Conservation (phyloP, 2,329 filamentous ascomycete genomes). For the Cryphonectria carpinicola region DNA sequence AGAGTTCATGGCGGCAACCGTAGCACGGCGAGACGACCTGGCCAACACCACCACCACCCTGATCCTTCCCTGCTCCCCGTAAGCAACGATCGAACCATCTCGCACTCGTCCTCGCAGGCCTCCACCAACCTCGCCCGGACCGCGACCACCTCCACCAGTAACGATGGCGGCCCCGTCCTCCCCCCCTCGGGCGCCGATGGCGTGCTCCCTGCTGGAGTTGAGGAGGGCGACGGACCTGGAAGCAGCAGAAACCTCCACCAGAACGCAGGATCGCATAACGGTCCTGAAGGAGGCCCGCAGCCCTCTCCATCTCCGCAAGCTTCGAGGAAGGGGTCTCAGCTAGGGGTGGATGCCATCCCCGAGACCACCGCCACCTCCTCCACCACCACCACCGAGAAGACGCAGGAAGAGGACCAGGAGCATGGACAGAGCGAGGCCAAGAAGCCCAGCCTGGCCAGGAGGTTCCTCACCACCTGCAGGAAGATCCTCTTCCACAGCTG, state of each 20-base stretch:
- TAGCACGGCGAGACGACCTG: constrained; percentile 44
- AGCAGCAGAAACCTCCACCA: constrained; percentile 33
- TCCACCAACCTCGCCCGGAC: constrained; percentile 18
- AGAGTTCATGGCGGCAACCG: constrained; percentile 57
- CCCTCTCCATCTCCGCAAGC: constrained; percentile 51
- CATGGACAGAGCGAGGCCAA: constrained; percentile 31
- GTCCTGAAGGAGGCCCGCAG: constrained; percentile 38
- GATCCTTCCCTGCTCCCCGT: constrained; percentile 44
- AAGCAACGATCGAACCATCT: constrained; percentile 37
- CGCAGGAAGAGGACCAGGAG: constrained; percentile 28
- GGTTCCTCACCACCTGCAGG: constrained; percentile 56
- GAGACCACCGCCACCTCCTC: constrained; percentile 13
- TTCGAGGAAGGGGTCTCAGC: constrained; percentile 61
- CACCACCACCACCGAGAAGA: constrained; percentile 10
- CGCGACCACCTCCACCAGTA: constrained; percentile 30
- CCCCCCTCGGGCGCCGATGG: constrained; percentile 14
- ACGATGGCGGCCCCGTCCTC: constrained; percentile 25
- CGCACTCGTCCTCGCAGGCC: constrained; percentile 31
- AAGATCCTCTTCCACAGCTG: constrained; percentile 72
- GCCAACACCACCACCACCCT: constrained; percentile 45
- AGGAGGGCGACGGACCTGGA: constrained; percentile 5
- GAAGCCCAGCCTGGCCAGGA: constrained; percentile 38
- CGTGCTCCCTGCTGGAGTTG: constrained; percentile 21
- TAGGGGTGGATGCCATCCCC: constrained; percentile 42
- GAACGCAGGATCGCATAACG: constrained; percentile 30